phyloP scores from a whole-genome alignment of 495 filamentous ascomycete genomes.

The Stereocaulon alpinum region DNA sequence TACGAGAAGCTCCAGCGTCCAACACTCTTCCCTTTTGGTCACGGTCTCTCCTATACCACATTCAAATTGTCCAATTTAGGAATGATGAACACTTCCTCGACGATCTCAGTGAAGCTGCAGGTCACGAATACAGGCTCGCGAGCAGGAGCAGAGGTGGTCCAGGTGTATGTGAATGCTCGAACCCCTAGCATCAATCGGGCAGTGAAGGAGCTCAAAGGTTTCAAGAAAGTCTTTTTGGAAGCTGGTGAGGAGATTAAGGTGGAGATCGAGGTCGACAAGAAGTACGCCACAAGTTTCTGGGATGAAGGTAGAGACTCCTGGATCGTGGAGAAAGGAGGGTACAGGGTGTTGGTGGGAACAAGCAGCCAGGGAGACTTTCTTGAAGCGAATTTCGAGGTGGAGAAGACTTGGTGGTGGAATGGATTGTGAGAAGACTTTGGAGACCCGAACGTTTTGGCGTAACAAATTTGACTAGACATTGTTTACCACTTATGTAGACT shows the following conservation, averaged over 20 bases:
- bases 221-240: constrained; percentile 64
- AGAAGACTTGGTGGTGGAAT: constrained; percentile 49
- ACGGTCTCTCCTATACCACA: constrained; percentile 72
- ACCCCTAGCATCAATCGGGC: constrained; percentile 50
- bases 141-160: constrained; percentile 65
- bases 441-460: too few species aligned
- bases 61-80: constrained; percentile 58
- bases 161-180: constrained; percentile 58
- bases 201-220: constrained; percentile 68
- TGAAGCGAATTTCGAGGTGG: constrained; percentile 38
- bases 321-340: constrained; percentile 69
- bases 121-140: constrained; percentile 59
- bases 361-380: constrained; percentile 39
- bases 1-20: constrained; percentile 60
- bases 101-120: constrained; percentile 49
- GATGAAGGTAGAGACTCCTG: constrained; percentile 60
- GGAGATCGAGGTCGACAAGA: constrained; percentile 54
- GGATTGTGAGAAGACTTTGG: neutral
- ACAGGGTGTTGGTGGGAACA: constrained; percentile 50
- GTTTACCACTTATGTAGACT: too few species aligned
- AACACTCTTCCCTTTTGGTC: constrained; percentile 70
- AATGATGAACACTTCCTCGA: constrained; percentile 41
- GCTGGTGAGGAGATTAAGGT: constrained; percentile 47
- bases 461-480: too few species aligned
- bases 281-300: constrained; percentile 69